Evolutionary conservation across 768 basidiomycete genomes (phyloP), one percentile per base, ranked within the genome.

Genomic region (Serendipita sp.): DNA sequence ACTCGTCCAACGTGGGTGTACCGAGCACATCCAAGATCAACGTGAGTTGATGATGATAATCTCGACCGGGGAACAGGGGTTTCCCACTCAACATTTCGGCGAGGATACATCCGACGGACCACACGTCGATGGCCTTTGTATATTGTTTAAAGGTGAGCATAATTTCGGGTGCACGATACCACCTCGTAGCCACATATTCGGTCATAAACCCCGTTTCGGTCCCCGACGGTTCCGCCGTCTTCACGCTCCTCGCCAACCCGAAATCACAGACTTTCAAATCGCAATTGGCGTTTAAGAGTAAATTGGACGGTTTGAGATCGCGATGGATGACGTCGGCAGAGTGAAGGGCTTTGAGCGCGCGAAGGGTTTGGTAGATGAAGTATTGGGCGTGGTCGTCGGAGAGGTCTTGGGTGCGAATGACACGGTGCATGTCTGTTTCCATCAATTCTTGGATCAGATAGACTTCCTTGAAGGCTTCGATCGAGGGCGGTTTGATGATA

Each of bases 151-250:
- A 98, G 8, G 93, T 96, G 62, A 99, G 80, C 96, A 99, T 99
- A 76, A 99, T 94, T 73, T 99, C 96, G 0, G 96, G 96, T 0
- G 96, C 96, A 43, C 96, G 85, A 72, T 98, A 99, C 96, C 96
- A 99, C 69, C 96, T 80, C 29, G 96, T 98, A 1, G 96, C 95
- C 58, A 99, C 96, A 71, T 94, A 95, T 83, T 92, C 90, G 1
- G 91, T 95, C 91, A 94, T 92, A 76, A 92, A 93, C 2, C 75
- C 75, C 6, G 75, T 88, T 69, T 89, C 87, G 4, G 87, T 89
- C 27, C 87, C 88, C 13, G 85, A 86, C 0, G 87, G 86, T 72
- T 89, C 87, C 3, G 88, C 88, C 3, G 88, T 90, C 74, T 82
- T 87, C 45, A 90, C 87, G 8, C 87, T 88, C n/a, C 93, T 81